Evolutionary conservation across 2,329 filamentous ascomycete genomes (phyloP).

Genomic region (Phyllosticta paracitricarpa): DNA sequence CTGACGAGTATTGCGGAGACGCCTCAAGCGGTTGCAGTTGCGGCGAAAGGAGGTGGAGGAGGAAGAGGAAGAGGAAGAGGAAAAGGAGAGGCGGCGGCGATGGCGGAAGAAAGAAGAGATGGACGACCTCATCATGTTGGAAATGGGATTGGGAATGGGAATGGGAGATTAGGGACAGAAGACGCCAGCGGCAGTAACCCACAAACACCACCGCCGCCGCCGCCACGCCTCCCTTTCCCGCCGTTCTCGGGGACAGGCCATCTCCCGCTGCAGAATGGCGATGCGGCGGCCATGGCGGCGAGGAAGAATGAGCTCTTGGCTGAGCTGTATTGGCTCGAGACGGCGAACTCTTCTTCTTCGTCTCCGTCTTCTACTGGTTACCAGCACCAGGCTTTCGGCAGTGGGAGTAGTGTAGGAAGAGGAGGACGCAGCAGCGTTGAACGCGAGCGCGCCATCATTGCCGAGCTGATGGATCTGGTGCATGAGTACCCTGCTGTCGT

Average conservation of each 20-base stretch:
- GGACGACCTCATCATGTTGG: too few species aligned
- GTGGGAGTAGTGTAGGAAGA: too few species aligned
- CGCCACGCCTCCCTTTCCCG: neutral
- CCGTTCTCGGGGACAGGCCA: neutral
- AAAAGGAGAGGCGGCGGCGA: too few species aligned
- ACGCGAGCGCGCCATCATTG: neutral
- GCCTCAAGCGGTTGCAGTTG: neutral
- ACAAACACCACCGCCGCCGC: neutral
- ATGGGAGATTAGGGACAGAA: too few species aligned
- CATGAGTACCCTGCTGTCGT: neutral
- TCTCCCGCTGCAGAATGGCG: neutral
- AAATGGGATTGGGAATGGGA: too few species aligned
- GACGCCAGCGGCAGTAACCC: too few species aligned
- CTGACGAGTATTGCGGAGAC: too few species aligned
- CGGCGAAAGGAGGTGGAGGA: neutral
- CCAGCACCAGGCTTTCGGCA: too few species aligned
- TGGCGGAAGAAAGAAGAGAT: too few species aligned
- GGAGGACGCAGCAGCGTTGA: neutral
- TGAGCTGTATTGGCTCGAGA: neutral
- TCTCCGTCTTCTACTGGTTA: too few species aligned
- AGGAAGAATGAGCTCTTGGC: neutral
- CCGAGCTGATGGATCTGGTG: neutral
- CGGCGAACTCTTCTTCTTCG: too few species aligned
- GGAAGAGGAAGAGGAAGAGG: neutral
- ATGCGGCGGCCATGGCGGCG: neutral